Conservation (phyloP, 2,329 filamentous ascomycete species). For the Parasarocladium wereldwijsianum region DNA sequence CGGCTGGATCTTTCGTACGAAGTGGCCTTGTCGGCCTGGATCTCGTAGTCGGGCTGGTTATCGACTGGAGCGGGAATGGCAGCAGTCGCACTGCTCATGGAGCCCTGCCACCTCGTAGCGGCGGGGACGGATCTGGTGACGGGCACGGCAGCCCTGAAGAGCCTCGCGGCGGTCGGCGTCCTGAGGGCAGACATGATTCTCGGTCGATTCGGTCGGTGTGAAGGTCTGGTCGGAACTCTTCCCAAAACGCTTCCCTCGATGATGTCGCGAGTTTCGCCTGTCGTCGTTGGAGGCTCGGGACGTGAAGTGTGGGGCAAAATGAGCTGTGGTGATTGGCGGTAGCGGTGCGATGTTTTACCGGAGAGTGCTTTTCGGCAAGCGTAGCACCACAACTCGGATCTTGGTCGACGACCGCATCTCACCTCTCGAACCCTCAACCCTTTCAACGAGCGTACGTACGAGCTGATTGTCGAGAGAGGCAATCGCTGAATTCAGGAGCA, state of each 20-base stretch:
- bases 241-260: too few relatives aligned
- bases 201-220: slow-evolving; percentile 6
- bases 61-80: slow-evolving; percentile 23
- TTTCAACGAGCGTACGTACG: slow-evolving; percentile 3
- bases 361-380: slow-evolving; percentile 32
- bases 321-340: slow-evolving; percentile 24
- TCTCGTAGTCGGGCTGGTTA: slow-evolving; percentile 70
- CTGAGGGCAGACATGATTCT: slow-evolving; percentile 52
- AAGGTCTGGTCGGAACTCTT: too few relatives aligned
- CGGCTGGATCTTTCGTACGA: slow-evolving; percentile 43
- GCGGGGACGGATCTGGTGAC: slow-evolving; percentile 21
- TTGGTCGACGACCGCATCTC: too few relatives aligned
- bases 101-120: slow-evolving; percentile 40
- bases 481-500: slow-evolving; percentile 13
- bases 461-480: slow-evolving; percentile 3
- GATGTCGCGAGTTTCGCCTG: too few relatives aligned
- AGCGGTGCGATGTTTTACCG: slow-evolving; percentile 27
- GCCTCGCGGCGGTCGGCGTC: slow-evolving; percentile 33
- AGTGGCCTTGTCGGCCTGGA: slow-evolving; percentile 72
- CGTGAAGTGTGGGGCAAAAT: slow-evolving; percentile 12
- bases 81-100: slow-evolving; percentile 26
- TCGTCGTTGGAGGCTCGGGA: slow-evolving; percentile 12
- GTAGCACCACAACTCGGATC: too few relatives aligned
- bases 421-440: slow-evolving; percentile 1
- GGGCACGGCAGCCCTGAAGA: slow-evolving; percentile 30